Evolutionary conservation across 2,329 filamentous ascomycete genomes (phyloP), one percentile per base, ranked within the genome.

Genomic region (Alternaria consortialis): DNA sequence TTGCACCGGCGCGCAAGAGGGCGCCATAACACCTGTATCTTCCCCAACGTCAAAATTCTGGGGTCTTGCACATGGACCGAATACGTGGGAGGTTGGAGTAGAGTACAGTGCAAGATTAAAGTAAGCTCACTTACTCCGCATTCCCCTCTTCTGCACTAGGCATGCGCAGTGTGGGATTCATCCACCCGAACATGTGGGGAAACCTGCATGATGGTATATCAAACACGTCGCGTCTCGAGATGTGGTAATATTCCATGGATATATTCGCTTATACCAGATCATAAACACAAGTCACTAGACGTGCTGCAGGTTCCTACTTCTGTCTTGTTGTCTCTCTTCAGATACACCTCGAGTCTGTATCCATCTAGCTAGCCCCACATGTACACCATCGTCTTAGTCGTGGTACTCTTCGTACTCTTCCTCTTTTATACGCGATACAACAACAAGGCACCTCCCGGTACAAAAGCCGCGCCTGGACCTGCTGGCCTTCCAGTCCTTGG

Each of bases 401-500:
- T 61, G 15, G 23, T 69, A 12, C 23, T 67, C 23, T 42, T 65
- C 52, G 52, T 48, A 3, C n/a, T 58, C 31, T 43, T 69, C 11
- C 7, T 67, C n/a, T 37, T 65, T 50, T 69, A 70, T 47, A 63
- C 29, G 5, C 56, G 56, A 23, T 53, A 53, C 20, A 55, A 36
- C 2, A 59, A 55, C 32, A 65, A 53, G 7, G 68, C 59, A 27
- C 73, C 73, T 15, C 52, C 61, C 27, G 68, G 65, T 9, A 63
- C 58, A 20, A 59, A 58, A 5, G 15, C 37, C 8, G 71, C 74
- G 2, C 74, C 73, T 5, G 71, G 73, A 1, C 74, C 74, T 0
- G 46, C 63, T 11, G 71, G 73, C 15, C 66, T 74, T 15, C 73
- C 72, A 3, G 11, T 77, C 3, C 56, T 75, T 9, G 74, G 74